A percentile compares a stretch with the other conserved stretches of the same genome.
phyloP scores from a whole-genome alignment of 2,329 filamentous ascomycete species.

The Colletotrichum lini region DNA sequence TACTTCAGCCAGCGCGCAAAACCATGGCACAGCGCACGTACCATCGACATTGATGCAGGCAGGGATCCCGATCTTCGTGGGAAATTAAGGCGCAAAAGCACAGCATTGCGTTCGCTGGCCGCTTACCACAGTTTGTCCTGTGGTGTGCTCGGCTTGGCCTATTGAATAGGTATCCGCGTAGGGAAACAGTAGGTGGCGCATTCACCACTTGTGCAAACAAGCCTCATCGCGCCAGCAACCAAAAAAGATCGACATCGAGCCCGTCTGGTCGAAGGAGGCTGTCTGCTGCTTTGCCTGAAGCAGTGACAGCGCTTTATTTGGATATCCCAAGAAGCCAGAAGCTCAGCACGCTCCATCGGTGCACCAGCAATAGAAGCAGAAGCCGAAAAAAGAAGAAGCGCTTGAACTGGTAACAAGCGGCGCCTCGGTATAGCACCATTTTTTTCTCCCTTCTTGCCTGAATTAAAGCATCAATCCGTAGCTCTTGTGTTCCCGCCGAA shows the following conservation, averaged over 20 bases:
- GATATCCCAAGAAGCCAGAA: not conserved
- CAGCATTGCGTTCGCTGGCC: conserved; percentile 34
- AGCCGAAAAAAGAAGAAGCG: not conserved
- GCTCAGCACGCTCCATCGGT: conserved; percentile 9
- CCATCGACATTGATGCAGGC: not conserved
- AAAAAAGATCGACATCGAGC: conserved; percentile 27
- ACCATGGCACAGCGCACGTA: not conserved
- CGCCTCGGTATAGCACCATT: not conserved
- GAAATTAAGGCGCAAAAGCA: conserved; percentile 43
- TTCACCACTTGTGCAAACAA: conserved; percentile 29
- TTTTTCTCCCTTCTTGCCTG: not conserved
- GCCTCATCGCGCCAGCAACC: conserved; percentile 37
- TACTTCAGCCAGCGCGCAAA: not conserved
- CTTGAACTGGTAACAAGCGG: not conserved
- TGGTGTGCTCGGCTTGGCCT: conserved; percentile 2
- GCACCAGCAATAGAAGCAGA: conserved; percentile 20
- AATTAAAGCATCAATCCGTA: not conserved
- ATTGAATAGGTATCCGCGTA: not conserved
- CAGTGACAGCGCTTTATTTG: conserved; percentile 40
- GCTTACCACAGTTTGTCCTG: conserved; percentile 26
- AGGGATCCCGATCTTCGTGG: conserved; percentile 31
- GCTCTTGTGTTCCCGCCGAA: no score
- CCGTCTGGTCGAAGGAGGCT: conserved; percentile 7
- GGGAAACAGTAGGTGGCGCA: not conserved
- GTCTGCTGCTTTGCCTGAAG: conserved; percentile 28